These are phyloP conservation scores for Stipa capillata DNA, from an alignment of 176 grass and related monocot species.

Conservation along the genomic window DNA sequence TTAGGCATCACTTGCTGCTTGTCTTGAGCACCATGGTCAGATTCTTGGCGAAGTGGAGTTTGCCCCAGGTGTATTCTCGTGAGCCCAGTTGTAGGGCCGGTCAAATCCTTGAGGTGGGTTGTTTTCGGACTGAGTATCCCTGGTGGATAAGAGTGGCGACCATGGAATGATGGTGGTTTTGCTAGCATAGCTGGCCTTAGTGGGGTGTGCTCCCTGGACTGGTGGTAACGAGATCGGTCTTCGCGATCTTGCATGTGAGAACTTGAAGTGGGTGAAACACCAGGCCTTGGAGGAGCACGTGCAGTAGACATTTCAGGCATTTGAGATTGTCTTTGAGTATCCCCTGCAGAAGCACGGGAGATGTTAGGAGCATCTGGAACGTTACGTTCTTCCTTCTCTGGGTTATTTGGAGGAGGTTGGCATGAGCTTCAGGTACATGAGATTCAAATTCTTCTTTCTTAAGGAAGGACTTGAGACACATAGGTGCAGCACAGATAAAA, in stretches of 20 bases:
- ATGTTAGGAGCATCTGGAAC: constrained; percentile 61
- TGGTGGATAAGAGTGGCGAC: constrained; percentile 37
- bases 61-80: constrained; percentile 25
- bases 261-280: constrained; percentile 56
- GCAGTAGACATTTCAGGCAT: constrained; percentile 77
- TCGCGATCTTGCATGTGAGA: constrained; percentile 58
- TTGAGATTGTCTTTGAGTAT: constrained; percentile 43
- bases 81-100: constrained; percentile 35
- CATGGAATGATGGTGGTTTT: constrained; percentile 48
- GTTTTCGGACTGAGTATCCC: constrained; percentile 40
- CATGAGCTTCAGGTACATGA: constrained; percentile 65
- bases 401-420: constrained; percentile 50
- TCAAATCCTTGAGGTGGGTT: constrained; percentile 53
- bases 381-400: constrained; percentile 44
- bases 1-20: constrained; percentile 46
- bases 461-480: constrained; percentile 93
- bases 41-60: constrained; percentile 38
- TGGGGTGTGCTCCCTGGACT: constrained; percentile 58
- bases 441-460: constrained; percentile 69
- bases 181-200: constrained; percentile 28
- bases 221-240: constrained; percentile 46
- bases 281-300: constrained; percentile 52
- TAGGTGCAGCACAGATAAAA: constrained; percentile 88
- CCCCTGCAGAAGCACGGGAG: constrained; percentile 37
- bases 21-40: constrained; percentile 51